Evolutionary conservation across 805 yeast species (phyloP).

Genomic region (Kodamaea jinghongensis): DNA sequence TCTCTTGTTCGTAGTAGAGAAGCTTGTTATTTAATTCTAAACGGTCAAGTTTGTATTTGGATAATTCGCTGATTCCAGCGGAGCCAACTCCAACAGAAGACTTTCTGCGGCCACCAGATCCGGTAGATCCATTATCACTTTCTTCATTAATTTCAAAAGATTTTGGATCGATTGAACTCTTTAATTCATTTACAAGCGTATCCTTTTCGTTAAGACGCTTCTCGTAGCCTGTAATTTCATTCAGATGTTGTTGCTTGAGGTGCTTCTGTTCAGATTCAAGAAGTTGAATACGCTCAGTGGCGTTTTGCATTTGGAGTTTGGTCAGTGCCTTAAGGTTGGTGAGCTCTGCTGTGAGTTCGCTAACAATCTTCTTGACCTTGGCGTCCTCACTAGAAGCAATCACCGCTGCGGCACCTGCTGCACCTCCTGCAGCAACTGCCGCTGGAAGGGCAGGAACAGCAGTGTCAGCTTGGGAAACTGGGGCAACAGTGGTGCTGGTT

Average conservation of each 20-base stretch:
- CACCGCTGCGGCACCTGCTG: conserved; percentile 5
- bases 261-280: conserved; percentile 39
- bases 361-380: conserved; percentile 29
- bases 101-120: conserved; percentile 1
- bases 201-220: conserved; percentile 30
- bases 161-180: conserved; percentile 23
- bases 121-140: neutral
- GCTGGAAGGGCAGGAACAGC: neutral
- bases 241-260: conserved; percentile 11
- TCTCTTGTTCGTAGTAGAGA: conserved; percentile 46
- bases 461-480: neutral
- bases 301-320: conserved; percentile 52
- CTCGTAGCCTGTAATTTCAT: conserved; percentile 14
- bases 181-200: conserved; percentile 30
- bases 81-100: conserved; percentile 7
- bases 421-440: conserved; percentile 1
- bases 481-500: conserved; percentile 1
- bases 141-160: conserved; percentile 22
- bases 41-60: conserved; percentile 41
- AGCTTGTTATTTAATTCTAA: conserved; percentile 45
- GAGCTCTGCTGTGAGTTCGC: conserved; percentile 33
- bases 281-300: conserved; percentile 50
- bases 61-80: conserved; percentile 27
- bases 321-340: conserved; percentile 29
- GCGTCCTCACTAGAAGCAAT: conserved; percentile 17